These are phyloP conservation scores for Chytriomyces hyalinus DNA, from an alignment of 192 early-diverging fungal species.

Conservation along the genomic window DNA sequence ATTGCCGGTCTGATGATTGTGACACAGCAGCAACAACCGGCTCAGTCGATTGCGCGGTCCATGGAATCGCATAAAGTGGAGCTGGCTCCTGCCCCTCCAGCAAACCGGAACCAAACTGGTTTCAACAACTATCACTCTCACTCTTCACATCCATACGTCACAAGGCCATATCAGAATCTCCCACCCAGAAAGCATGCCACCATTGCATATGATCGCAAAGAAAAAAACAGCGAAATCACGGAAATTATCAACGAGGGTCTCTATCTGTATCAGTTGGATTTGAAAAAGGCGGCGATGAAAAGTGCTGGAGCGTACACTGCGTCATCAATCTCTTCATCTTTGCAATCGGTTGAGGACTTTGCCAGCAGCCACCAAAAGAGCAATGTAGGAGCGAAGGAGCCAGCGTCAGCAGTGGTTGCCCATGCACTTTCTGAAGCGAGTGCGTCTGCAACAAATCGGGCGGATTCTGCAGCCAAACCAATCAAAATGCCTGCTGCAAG, in stretches of 20 bases:
- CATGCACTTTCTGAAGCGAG: not conserved
- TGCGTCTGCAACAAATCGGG: not conserved
- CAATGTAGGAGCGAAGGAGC: not conserved
- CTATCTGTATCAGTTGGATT: constrained; percentile 78
- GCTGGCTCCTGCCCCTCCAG: not conserved
- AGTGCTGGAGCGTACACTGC: not conserved
- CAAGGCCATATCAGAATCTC: constrained; percentile 42
- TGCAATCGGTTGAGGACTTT: not conserved
- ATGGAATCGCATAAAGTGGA: not conserved
- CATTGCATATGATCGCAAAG: constrained; percentile 77
- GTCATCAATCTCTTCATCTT: not conserved
- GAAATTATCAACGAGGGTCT: constrained; percentile 97
- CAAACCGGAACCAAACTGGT: constrained; percentile 68
- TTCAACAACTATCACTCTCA: constrained; percentile 48
- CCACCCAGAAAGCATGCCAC: constrained; percentile 60
- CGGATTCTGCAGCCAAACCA: constrained; percentile 21
- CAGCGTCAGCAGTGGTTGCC: not conserved
- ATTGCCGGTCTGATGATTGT: constrained; percentile 90
- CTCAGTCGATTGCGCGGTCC: not conserved
- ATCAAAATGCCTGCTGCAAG: constrained; percentile 30
- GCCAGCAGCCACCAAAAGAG: not conserved
- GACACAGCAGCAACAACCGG: constrained; percentile 61
- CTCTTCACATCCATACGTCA: constrained; percentile 10
- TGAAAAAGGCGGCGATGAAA: constrained; percentile 13
- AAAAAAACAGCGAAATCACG: constrained; percentile 79